phyloP scores from a whole-genome alignment of 2,329 filamentous ascomycete species.

The Aspergillus fructus region DNA sequence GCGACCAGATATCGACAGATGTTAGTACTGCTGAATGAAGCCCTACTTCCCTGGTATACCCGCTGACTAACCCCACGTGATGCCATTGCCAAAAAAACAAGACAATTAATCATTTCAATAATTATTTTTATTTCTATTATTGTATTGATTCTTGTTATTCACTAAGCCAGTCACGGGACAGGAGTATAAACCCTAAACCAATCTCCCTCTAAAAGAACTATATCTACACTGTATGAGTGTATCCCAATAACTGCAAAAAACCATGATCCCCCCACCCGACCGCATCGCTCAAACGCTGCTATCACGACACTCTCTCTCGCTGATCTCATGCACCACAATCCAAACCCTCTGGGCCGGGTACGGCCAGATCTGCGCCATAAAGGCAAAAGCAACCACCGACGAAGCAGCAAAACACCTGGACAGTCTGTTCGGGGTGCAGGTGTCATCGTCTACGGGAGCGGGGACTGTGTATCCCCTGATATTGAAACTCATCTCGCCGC shows the following conservation, averaged over 20 bases:
- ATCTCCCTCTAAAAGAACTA: neutral
- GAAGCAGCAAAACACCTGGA: conserved; percentile 23
- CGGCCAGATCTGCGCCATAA: conserved; percentile 56
- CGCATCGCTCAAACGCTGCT: conserved; percentile 29
- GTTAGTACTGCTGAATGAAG: too few species aligned
- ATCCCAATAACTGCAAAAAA: neutral
- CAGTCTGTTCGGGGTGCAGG: conserved; percentile 21
- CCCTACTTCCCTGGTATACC: too few species aligned
- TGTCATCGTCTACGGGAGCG: neutral
- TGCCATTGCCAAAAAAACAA: too few species aligned
- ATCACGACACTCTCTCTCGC: conserved; percentile 27
- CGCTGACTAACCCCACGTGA: too few species aligned
- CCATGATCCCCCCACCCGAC: conserved; percentile 9
- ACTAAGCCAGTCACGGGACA: too few species aligned
- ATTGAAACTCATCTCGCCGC: conserved; percentile 61
- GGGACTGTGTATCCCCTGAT: conserved; percentile 43
- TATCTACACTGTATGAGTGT: neutral
- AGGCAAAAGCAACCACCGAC: conserved; percentile 38
- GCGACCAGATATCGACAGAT: too few species aligned
- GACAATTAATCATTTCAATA: too few species aligned
- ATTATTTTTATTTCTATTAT: too few species aligned
- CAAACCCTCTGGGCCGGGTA: conserved; percentile 52
- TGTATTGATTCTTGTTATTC: too few species aligned
- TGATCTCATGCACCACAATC: conserved; percentile 30
- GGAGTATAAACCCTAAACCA: too few species aligned